phyloP scores from a whole-genome alignment of 768 basidiomycete species.

The Psilocybe cubensis region DNA sequence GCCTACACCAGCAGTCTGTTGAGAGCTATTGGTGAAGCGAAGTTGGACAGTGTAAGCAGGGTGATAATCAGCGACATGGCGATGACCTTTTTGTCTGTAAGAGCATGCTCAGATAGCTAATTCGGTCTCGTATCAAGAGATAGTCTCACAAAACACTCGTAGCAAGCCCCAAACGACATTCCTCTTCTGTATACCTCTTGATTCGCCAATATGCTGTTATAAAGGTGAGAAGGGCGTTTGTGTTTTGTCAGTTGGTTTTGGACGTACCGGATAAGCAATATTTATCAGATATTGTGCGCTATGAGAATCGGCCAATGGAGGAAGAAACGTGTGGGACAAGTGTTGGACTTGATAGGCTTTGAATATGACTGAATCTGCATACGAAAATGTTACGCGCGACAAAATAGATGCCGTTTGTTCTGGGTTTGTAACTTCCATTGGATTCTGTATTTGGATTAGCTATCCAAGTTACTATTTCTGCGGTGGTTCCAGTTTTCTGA shows the following conservation, averaged over 20 bases:
- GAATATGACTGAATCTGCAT: constrained; percentile 55
- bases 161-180: constrained; percentile 53
- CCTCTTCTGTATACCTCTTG: constrained; percentile 38
- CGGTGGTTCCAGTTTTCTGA: neutral
- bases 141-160: constrained; percentile 34
- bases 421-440: constrained; percentile 33
- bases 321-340: constrained; percentile 54
- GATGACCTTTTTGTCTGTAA: constrained; percentile 28
- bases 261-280: constrained; percentile 23
- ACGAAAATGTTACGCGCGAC: constrained; percentile 51
- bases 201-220: constrained; percentile 41
- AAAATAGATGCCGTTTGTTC: constrained; percentile 58
- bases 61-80: constrained; percentile 31
- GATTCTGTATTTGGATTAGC: neutral
- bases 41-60: constrained; percentile 29
- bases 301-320: constrained; percentile 68
- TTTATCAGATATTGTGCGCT: constrained; percentile 25
- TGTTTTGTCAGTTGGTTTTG: constrained; percentile 5
- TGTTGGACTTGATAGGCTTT: constrained; percentile 46
- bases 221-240: neutral
- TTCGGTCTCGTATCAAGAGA: neutral
- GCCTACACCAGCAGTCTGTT: constrained; percentile 45
- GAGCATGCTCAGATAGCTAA: neutral
- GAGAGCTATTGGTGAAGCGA: constrained; percentile 45
- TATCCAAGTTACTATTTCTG: neutral